Evolutionary conservation across 495 filamentous ascomycete genomes (phyloP).

Genomic region (Aspergillus sclerotiicarbonarius): DNA sequence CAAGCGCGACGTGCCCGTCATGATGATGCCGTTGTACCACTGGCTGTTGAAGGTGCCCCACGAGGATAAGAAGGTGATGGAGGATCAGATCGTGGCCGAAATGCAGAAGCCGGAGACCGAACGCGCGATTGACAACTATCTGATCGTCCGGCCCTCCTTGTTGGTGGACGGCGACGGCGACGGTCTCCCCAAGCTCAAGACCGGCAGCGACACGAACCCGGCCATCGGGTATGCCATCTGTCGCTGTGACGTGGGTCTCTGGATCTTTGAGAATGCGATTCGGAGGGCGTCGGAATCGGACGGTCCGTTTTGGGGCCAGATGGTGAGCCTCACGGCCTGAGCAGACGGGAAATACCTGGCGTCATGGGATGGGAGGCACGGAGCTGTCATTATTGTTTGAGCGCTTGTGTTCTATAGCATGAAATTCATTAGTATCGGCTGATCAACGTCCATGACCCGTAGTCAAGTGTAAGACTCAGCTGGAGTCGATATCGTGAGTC

Average conservation of each 20-base stretch:
- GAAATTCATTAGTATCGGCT: no score
- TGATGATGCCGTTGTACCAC: constrained; percentile 50
- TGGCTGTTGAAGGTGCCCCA: constrained; percentile 50
- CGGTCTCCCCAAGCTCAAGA: constrained; percentile 25
- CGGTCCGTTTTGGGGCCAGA: not conserved
- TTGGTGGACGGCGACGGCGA: constrained; percentile 34
- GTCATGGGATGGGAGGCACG: no score
- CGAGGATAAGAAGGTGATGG: constrained; percentile 61
- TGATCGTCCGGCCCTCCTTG: constrained; percentile 48
- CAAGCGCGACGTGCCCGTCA: constrained; percentile 52
- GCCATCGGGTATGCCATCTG: constrained; percentile 48
- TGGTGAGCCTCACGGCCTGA: not conserved
- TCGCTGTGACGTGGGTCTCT: constrained; percentile 39
- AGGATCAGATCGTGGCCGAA: constrained; percentile 37
- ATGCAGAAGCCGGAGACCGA: constrained; percentile 16
- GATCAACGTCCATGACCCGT: no score
- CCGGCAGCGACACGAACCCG: constrained; percentile 40
- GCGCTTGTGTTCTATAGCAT: no score
- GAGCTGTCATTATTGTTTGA: no score
- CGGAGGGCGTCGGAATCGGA: not conserved
- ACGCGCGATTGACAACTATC: constrained; percentile 33
- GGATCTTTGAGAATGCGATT: constrained; percentile 31
- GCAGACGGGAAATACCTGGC: not conserved
- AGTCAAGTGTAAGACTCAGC: no score
- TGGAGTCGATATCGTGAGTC: no score